Evolutionary conservation across 2,329 filamentous ascomycete species (phyloP).

Genomic region (Chalaropsis ovoidea): DNA sequence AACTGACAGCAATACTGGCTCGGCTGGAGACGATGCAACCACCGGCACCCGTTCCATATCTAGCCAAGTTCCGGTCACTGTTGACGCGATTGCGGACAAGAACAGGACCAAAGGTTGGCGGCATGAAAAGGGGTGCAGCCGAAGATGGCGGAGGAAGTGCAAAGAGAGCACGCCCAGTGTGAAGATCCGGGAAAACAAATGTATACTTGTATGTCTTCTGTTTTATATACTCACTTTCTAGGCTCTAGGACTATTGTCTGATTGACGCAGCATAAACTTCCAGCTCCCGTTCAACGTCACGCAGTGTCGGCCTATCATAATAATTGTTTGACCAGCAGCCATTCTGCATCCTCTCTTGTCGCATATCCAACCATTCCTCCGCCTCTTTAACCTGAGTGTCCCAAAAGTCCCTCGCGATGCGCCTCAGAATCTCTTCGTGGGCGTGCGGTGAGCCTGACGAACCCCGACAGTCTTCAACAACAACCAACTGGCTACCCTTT

Average conservation of each 20-base stretch:
- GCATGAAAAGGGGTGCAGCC: constrained; percentile 24
- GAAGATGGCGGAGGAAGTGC: not conserved
- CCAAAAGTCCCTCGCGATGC: constrained; percentile 40
- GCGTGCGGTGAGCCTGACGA: constrained; percentile 29
- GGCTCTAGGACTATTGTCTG: not conserved
- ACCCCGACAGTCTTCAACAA: constrained; percentile 30
- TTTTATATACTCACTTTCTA: not conserved
- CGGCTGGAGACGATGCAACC: constrained; percentile 32
- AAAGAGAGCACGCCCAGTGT: no score
- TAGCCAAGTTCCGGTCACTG: constrained; percentile 31
- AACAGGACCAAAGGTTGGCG: constrained; percentile 27
- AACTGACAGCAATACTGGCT: constrained; percentile 33
- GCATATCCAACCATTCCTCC: constrained; percentile 38
- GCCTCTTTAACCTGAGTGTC: constrained; percentile 39
- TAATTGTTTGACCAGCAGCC: constrained; percentile 44
- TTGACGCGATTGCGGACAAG: constrained; percentile 17
- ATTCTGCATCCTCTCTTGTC: constrained; percentile 33
- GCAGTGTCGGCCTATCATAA: constrained; percentile 40
- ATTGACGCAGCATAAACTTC: constrained; percentile 26
- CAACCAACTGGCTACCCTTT: constrained; percentile 38
- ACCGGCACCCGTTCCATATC: constrained; percentile 31
- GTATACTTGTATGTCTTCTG: not conserved
- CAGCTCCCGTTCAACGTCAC: constrained; percentile 35
- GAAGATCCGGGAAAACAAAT: not conserved
- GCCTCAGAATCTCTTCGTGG: constrained; percentile 29